Conservation (phyloP, 768 basidiomycete genomes). For the Amanita molliuscula region DNA sequence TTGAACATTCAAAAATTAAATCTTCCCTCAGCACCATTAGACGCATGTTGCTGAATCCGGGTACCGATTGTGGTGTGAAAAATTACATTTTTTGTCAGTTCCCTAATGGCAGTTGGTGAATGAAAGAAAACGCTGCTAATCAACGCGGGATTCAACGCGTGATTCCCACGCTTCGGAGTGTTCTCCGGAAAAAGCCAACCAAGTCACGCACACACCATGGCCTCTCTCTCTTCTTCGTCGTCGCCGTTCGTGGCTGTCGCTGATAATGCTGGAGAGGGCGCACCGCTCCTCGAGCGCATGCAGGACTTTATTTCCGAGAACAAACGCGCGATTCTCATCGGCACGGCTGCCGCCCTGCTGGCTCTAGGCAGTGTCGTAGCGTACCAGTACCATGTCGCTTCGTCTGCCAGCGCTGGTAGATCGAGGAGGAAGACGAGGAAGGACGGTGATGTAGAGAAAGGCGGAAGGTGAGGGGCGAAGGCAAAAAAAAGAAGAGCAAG, state of each 20-base stretch:
- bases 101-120: too few species aligned
- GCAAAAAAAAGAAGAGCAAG: slow-evolving; percentile 36
- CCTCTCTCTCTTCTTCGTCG: neutral
- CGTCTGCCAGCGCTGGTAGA: slow-evolving; percentile 37
- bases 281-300: slow-evolving; percentile 46
- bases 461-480: slow-evolving; percentile 17
- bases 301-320: slow-evolving; percentile 67
- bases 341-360: slow-evolving; percentile 59
- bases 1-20: too few species aligned
- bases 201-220: neutral
- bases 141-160: too few species aligned
- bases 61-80: too few species aligned
- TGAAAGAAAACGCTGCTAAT: too few species aligned
- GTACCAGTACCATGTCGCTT: slow-evolving; percentile 50
- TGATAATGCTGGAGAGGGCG: slow-evolving; percentile 8
- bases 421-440: slow-evolving; percentile 26
- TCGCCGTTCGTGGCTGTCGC: neutral
- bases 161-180: neutral
- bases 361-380: slow-evolving; percentile 61
- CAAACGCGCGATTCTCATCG: slow-evolving; percentile 64
- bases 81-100: too few species aligned
- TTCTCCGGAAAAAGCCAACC: neutral
- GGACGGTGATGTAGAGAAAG: slow-evolving; percentile 33
- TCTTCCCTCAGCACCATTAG: too few species aligned
- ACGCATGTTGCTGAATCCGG: too few species aligned